Evolutionary conservation across 345 rosid genomes (phyloP), one percentile per base, ranked within the genome.

Genomic region (Punica granatum): DNA sequence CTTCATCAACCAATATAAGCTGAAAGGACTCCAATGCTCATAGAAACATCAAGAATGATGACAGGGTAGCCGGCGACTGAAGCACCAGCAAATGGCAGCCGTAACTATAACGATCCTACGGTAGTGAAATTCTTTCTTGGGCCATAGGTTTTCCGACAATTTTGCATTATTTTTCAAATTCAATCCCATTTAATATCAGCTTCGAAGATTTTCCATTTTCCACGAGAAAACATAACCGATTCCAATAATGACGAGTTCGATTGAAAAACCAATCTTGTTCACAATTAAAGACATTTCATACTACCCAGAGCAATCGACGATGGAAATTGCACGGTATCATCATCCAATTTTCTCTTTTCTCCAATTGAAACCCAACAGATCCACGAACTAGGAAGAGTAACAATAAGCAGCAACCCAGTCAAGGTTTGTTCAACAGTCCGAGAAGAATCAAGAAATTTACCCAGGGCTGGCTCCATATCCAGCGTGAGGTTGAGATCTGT

Each of bases 391-490:
- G 61, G 31, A 56, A 56, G 61, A 56, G 30, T 11, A 37, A 11
- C 46, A 34, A 36, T 6, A 37, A 63, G 36, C 30, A 63, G 28
- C 28, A 11, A 56, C n/a, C n/a, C n/a, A 26, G 31, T 23, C 4
- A n/a, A n/a, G n/a, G 13, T 31, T 41, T 14, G 36, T 16, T 23
- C 7, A 19, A 62, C 2, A n/a, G 14, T 3, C 28, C 32, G 7
- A 35, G 15, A 49, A 61, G 7, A 33, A 28, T 37, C 41, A 25
- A 37, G 16, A 4, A 54, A 43, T 37, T 65, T 48, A 71, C 74
- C 74, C 74, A 28, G 69, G 65, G 69, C 74, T 71, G 43, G 74
- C 74, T 34, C 74, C 69, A 43, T 71, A 69, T 30, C 69, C 74
- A 43, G 65, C 26, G 60, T 42, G 74, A 15, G 67, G 66, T 16